Evolutionary conservation across 345 rosid species (phyloP), one percentile per base, ranked within the genome.

Genomic region (Citrus glauca): DNA sequence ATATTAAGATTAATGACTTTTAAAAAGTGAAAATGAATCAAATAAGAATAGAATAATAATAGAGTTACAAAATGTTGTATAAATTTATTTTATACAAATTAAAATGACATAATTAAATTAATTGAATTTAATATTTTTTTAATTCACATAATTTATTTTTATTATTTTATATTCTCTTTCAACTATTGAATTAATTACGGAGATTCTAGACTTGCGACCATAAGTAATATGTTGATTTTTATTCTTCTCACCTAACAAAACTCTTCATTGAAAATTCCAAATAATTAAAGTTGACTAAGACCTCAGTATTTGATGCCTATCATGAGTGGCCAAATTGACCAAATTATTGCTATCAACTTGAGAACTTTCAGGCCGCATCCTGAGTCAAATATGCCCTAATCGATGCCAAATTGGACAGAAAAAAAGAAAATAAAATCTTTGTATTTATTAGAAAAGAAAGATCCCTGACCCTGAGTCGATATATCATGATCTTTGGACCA

Each of bases 71-170:
- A 35, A 1, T 35, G 6, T 35, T 35, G 7, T 35, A 35, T 35
- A 35, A 35, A 35, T 35, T 35, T 35, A 33, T 33, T 33, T 33
- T 33, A 5, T 35, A 6, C 37, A 35, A 35, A 35, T 0, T 35
- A 6, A 35, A 5, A 5, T 35, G 7, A 35, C 37, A 35, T 35
- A 0, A 35, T 35, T 35, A 35, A 35, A 35, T 35, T 35, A 35
- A 1, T 35, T 35, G 7, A 35, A 35, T 5, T 35, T 35, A 35
- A 35, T 35, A 1, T 6, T 35, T 35, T 35, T 35, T 35, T 35
- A 0, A 0, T 35, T 0, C 37, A 35, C 37, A 35, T 35, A 0
- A 35, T 35, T 5, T 35, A 5, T 35, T 35, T 33, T 35, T 5
- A 35, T 35, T 35, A 35, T 35, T 35, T 35, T 35, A 35, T 35